Conservation (phyloP, 1,139 yeast genomes). For the Taphrina sp. region DNA sequence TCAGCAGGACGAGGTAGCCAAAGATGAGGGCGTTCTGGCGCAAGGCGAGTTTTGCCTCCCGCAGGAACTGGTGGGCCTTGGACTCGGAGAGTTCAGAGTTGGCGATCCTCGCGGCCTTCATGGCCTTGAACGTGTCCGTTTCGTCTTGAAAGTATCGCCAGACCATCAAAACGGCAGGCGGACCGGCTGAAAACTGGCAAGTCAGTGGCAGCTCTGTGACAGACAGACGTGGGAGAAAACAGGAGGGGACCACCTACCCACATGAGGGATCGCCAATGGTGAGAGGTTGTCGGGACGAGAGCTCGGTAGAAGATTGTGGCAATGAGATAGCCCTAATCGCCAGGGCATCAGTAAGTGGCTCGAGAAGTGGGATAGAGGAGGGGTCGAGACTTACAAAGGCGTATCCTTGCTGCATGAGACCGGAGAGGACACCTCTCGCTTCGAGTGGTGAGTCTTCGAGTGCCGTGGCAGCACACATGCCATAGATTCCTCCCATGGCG, state of each 20-base stretch:
- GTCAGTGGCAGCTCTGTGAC: too few relatives aligned
- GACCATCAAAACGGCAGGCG: slow-evolving; percentile 56
- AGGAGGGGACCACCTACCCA: slow-evolving; percentile 63
- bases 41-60: slow-evolving; percentile 42
- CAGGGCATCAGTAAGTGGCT: too few relatives aligned
- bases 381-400: too few relatives aligned
- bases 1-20: slow-evolving; percentile 54
- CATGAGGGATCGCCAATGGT: slow-evolving; percentile 72
- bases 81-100: too few relatives aligned
- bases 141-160: slow-evolving; percentile 62
- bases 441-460: slow-evolving; percentile 67
- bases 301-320: slow-evolving; percentile 65
- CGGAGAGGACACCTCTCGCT: slow-evolving; percentile 64
- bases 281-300: slow-evolving; percentile 57
- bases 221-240: too few relatives aligned
- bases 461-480: slow-evolving; percentile 65
- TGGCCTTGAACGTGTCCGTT: slow-evolving; percentile 51
- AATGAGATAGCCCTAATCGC: slow-evolving; percentile 53
- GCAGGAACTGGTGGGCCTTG: slow-evolving; percentile 48
- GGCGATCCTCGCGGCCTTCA: slow-evolving; percentile 50
- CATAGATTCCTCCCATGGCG: slow-evolving; percentile 70
- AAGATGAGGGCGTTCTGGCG: slow-evolving; percentile 47
- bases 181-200: too few relatives aligned
- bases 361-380: too few relatives aligned
- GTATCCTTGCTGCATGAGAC: slow-evolving; percentile 69